Evolutionary conservation across 768 basidiomycete species (phyloP).

Genomic region (Scleroderma citrinum): DNA sequence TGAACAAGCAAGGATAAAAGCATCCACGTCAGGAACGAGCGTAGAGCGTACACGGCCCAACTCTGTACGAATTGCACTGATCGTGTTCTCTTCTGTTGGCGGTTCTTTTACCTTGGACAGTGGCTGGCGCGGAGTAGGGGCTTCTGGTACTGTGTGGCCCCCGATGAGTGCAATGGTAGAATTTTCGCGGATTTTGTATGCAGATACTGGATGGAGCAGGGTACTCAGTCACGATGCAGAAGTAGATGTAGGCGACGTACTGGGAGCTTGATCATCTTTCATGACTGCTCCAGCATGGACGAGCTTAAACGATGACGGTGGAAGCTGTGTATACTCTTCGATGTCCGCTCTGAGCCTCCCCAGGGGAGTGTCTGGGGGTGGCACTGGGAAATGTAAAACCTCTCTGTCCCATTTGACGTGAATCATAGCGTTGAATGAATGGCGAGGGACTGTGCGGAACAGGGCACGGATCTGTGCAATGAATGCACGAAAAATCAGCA

Average conservation of each 20-base stretch:
- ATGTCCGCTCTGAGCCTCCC: slow-evolving; percentile 52
- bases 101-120: slow-evolving; percentile 20
- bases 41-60: slow-evolving; percentile 44
- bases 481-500: slow-evolving; percentile 26
- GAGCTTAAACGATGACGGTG: slow-evolving; percentile 69
- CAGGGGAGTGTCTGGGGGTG: slow-evolving; percentile 54
- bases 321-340: slow-evolving; percentile 71
- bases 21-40: slow-evolving; percentile 52
- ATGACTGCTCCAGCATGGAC: slow-evolving; percentile 89
- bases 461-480: slow-evolving; percentile 14
- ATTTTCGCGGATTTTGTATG: slow-evolving; percentile 66
- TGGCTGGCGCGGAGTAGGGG: slow-evolving; percentile 18
- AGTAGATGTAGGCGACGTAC: slow-evolving; percentile 33
- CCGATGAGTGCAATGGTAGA: slow-evolving; percentile 70
- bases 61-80: slow-evolving; percentile 33
- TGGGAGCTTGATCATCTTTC: slow-evolving; percentile 68
- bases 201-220: slow-evolving; percentile 44
- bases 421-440: slow-evolving; percentile 28
- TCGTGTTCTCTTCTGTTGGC: slow-evolving; percentile 35
- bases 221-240: neutral
- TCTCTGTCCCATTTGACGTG: slow-evolving; percentile 48
- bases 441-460: slow-evolving; percentile 1
- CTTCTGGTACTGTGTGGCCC: slow-evolving; percentile 27
- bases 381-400: slow-evolving; percentile 47
- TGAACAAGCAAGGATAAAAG: slow-evolving; percentile 40